Conservation (phyloP, 768 basidiomycete species). For the Tylopilus cervinicoccineus region DNA sequence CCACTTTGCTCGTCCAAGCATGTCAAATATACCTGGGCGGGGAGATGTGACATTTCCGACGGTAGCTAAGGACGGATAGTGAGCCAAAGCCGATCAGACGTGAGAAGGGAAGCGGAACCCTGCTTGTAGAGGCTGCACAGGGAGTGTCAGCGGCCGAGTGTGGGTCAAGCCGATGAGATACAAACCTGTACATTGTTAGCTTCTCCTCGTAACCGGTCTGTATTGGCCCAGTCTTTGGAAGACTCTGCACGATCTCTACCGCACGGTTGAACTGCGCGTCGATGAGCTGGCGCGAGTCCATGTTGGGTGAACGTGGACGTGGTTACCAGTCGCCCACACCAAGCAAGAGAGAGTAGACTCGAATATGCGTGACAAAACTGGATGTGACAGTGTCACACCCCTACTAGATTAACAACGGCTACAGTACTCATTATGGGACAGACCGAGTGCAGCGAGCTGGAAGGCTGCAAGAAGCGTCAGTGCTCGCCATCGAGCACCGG, state of each 20-base stretch:
- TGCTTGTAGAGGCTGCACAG: conserved; percentile 85
- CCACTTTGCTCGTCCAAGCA: conserved; percentile 94
- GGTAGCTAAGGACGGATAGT: conserved; percentile 54
- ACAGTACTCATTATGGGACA: too few relatives aligned
- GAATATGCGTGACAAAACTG: conserved; percentile 13
- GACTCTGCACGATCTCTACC: conserved; percentile 87
- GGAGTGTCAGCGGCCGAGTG: conserved; percentile 7
- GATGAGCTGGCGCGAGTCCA: conserved; percentile 66
- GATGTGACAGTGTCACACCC: conserved; percentile 8
- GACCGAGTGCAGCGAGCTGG: not conserved
- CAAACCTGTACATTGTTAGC: conserved; percentile 85
- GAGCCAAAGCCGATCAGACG: not conserved
- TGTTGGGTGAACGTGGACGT: conserved; percentile 19
- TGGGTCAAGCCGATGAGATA: not conserved
- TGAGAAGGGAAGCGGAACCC: conserved; percentile 43
- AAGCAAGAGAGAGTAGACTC: not conserved
- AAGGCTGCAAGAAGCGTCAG: conserved; percentile 1
- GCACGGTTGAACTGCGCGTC: conserved; percentile 90
- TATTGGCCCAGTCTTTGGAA: conserved; percentile 92
- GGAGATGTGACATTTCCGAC: conserved; percentile 79
- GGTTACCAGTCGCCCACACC: not conserved
- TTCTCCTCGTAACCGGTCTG: conserved; percentile 97
- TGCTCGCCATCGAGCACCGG: not conserved
- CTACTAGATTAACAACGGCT: too few relatives aligned
- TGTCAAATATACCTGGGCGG: conserved; percentile 85